A percentile compares a stretch with the other conserved stretches of the same genome.
Conservation (phyloP, 2,329 filamentous ascomycete genomes). For the Penicillium italicum region DNA sequence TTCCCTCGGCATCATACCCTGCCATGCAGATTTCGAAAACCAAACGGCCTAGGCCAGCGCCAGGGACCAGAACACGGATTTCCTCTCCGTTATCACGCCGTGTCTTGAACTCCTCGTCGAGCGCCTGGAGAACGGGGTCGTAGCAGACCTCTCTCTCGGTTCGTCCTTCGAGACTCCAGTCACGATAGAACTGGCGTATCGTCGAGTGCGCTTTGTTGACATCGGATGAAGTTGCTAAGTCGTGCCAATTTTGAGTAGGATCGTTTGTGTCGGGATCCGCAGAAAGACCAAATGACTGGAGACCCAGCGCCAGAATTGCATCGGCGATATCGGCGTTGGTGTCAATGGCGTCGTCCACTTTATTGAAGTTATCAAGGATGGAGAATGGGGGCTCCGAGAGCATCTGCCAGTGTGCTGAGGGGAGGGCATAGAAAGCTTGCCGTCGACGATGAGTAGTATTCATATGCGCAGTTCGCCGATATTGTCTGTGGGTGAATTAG, state of each 20-base stretch:
- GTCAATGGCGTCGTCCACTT: constrained; percentile 84
- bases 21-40: constrained; percentile 78
- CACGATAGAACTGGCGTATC: constrained; percentile 87
- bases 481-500: constrained; percentile 58
- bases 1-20: constrained; percentile 78
- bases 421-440: constrained; percentile 88
- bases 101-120: constrained; percentile 51
- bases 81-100: constrained; percentile 36
- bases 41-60: constrained; percentile 80
- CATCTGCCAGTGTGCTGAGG: constrained; percentile 76
- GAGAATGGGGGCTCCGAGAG: constrained; percentile 78
- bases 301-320: constrained; percentile 67
- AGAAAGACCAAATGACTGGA: constrained; percentile 63
- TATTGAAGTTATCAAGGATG: constrained; percentile 71
- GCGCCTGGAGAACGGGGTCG: constrained; percentile 64
- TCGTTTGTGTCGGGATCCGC: constrained; percentile 36
- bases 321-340: constrained; percentile 79
- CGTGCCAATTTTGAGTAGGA: constrained; percentile 60
- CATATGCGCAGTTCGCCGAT: constrained; percentile 78
- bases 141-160: constrained; percentile 75
- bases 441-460: constrained; percentile 88
- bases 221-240: constrained; percentile 67
- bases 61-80: constrained; percentile 75
- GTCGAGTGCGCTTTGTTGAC: constrained; percentile 91
- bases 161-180: constrained; percentile 80